Evolutionary conservation across 176 grass and related monocot genomes (phyloP).

Genomic region (Eremochloa ophiuroides): DNA sequence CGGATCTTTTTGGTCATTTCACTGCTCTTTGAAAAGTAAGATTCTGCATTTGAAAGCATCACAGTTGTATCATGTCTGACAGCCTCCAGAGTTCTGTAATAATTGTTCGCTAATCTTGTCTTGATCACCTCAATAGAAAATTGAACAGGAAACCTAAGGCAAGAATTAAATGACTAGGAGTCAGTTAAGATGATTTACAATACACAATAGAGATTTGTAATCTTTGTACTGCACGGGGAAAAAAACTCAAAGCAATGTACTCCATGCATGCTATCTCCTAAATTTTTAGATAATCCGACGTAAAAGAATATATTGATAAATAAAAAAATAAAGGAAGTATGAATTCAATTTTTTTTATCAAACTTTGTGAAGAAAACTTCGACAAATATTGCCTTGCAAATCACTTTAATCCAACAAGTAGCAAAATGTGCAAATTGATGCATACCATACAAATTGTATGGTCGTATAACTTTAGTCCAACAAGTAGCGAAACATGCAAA

Average conservation of each 20-base stretch:
- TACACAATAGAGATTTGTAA: background rate
- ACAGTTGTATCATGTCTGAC: slow-evolving; percentile 71
- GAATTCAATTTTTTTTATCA: background rate
- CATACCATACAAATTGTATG: too few relatives aligned
- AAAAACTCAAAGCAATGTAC: background rate
- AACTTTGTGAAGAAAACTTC: background rate
- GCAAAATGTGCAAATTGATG: too few relatives aligned
- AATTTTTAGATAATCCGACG: background rate
- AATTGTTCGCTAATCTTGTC: slow-evolving; percentile 70
- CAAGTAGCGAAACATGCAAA: too few relatives aligned
- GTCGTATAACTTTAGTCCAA: too few relatives aligned
- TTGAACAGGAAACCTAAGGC: slow-evolving; percentile 70
- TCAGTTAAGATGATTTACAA: background rate
- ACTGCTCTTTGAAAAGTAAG: slow-evolving; percentile 60
- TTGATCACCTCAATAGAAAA: slow-evolving; percentile 88
- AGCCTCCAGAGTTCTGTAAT: slow-evolving; percentile 77
- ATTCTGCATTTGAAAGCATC: slow-evolving; percentile 60
- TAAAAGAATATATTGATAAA: background rate
- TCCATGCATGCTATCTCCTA: background rate
- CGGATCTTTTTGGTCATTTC: slow-evolving; percentile 65
- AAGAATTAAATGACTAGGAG: slow-evolving; percentile 6
- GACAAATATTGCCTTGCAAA: background rate
- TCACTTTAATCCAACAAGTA: too few relatives aligned
- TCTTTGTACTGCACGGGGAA: background rate
- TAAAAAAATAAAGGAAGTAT: background rate